Evolutionary conservation across 2,329 filamentous ascomycete genomes (phyloP).

Genomic region (Aspergillus ruber): DNA sequence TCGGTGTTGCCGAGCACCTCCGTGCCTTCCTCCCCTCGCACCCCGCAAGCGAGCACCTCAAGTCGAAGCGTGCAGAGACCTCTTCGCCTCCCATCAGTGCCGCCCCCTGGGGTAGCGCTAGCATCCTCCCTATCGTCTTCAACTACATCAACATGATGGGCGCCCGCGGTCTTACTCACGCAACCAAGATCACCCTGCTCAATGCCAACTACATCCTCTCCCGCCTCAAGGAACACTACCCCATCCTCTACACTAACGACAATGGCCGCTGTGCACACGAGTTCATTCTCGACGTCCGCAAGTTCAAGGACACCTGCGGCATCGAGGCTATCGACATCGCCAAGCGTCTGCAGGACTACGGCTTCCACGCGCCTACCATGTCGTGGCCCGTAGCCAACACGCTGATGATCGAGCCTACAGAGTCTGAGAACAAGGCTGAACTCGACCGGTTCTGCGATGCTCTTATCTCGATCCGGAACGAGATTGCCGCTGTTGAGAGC

Average conservation of each 20-base stretch:
- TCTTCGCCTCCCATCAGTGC: constrained; percentile 68
- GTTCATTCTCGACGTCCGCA: constrained; percentile 86
- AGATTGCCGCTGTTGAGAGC: constrained; percentile 78
- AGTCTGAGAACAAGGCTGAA: constrained; percentile 86
- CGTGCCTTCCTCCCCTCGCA: constrained; percentile 68
- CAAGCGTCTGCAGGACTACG: constrained; percentile 94
- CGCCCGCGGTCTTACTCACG: constrained; percentile 71
- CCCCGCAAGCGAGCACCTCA: constrained; percentile 49
- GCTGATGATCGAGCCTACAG: constrained; percentile 96
- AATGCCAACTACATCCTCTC: constrained; percentile 97
- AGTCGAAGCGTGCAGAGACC: constrained; percentile 30
- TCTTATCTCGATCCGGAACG: constrained; percentile 74
- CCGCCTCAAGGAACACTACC: constrained; percentile 76
- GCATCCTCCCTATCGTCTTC: constrained; percentile 91
- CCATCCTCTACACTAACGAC: constrained; percentile 87
- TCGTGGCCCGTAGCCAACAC: constrained; percentile 92
- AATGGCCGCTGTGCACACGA: constrained; percentile 89
- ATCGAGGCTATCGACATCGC: constrained; percentile 92
- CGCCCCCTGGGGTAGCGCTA: constrained; percentile 79
- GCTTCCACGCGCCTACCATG: constrained; percentile 97
- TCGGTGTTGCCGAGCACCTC: constrained; percentile 81
- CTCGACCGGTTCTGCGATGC: constrained; percentile 90
- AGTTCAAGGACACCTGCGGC: constrained; percentile 74
- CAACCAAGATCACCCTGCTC: constrained; percentile 85
- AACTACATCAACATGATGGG: constrained; percentile 95